These are phyloP conservation scores for Coemansia sp. DNA, from an alignment of 192 early-diverging fungal genomes.

Conservation along the genomic window DNA sequence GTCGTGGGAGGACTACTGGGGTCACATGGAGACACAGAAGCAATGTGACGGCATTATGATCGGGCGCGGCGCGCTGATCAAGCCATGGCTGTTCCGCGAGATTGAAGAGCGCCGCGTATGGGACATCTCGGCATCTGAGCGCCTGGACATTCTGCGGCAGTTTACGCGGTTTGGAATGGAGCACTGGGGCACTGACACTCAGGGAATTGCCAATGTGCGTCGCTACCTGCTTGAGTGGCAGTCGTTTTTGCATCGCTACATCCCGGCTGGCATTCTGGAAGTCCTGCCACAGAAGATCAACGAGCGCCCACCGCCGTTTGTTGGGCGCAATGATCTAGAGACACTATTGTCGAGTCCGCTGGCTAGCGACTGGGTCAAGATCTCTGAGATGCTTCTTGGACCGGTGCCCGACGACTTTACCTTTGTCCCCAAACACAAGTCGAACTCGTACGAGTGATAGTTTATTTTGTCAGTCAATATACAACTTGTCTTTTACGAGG, in stretches of 20 bases:
- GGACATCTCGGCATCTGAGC: slow-evolving; percentile 88
- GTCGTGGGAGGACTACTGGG: slow-evolving; percentile 81
- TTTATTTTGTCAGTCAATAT: background rate
- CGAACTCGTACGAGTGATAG: slow-evolving; percentile 64
- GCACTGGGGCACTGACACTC: slow-evolving; percentile 90
- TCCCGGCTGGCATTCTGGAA: slow-evolving; percentile 92
- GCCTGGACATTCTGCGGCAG: slow-evolving; percentile 84
- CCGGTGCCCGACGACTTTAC: slow-evolving; percentile 81
- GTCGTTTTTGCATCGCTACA: slow-evolving; percentile 73
- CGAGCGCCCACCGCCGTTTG: slow-evolving; percentile 80
- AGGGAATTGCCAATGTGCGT: slow-evolving; percentile 82
- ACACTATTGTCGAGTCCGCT: slow-evolving; percentile 87
- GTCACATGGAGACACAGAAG: slow-evolving; percentile 56
- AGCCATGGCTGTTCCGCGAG: slow-evolving; percentile 97
- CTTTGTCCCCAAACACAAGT: slow-evolving; percentile 95
- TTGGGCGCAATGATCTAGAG: slow-evolving; percentile 88
- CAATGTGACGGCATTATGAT: slow-evolving; percentile 88
- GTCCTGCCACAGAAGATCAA: slow-evolving; percentile 90
- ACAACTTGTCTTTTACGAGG: background rate
- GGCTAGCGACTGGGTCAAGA: slow-evolving; percentile 86
- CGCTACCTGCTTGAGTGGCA: slow-evolving; percentile 81
- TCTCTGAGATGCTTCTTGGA: slow-evolving; percentile 89
- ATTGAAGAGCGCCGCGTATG: slow-evolving; percentile 82
- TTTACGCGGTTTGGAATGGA: slow-evolving; percentile 88
- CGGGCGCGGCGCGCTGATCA: slow-evolving; percentile 88